These are phyloP conservation scores for Pseudomassariella vexata DNA, from an alignment of 2,329 filamentous ascomycete genomes.

Conservation along the genomic window DNA sequence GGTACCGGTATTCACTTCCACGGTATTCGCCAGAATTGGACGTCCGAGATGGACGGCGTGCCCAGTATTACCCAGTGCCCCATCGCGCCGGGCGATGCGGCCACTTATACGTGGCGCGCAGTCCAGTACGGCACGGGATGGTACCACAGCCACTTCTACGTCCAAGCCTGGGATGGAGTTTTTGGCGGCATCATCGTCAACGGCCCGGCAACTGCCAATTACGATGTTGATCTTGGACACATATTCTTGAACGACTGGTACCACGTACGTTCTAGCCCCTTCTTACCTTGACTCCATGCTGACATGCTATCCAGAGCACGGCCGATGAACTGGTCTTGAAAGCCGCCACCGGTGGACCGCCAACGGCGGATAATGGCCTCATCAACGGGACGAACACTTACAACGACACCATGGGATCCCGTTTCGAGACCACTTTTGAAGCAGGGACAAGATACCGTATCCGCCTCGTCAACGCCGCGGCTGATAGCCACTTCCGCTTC, in stretches of 20 bases:
- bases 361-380: constrained; percentile 35
- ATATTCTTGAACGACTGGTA: constrained; percentile 58
- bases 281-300: no score
- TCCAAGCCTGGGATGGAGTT: constrained; percentile 47
- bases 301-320: constrained; percentile 39
- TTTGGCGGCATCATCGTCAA: constrained; percentile 57
- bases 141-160: constrained; percentile 56
- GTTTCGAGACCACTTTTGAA: constrained; percentile 31
- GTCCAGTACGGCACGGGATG: constrained; percentile 49
- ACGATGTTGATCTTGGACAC: constrained; percentile 58
- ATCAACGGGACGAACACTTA: constrained; percentile 26
- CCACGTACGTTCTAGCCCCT: no score
- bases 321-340: constrained; percentile 29
- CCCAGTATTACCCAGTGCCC: constrained; percentile 43
- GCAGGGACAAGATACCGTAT: constrained; percentile 38
- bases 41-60: constrained; percentile 53
- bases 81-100: constrained; percentile 40
- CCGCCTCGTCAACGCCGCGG: constrained; percentile 36
- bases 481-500: constrained; percentile 35
- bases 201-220: constrained; percentile 51
- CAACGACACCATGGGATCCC: constrained; percentile 23
- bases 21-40: constrained; percentile 52
- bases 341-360: constrained; percentile 25
- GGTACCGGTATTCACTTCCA: constrained; percentile 60
- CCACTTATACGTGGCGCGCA: constrained; percentile 53